Conservation (phyloP, 2,329 filamentous ascomycete genomes). For the Arthrinium puccinioides region DNA sequence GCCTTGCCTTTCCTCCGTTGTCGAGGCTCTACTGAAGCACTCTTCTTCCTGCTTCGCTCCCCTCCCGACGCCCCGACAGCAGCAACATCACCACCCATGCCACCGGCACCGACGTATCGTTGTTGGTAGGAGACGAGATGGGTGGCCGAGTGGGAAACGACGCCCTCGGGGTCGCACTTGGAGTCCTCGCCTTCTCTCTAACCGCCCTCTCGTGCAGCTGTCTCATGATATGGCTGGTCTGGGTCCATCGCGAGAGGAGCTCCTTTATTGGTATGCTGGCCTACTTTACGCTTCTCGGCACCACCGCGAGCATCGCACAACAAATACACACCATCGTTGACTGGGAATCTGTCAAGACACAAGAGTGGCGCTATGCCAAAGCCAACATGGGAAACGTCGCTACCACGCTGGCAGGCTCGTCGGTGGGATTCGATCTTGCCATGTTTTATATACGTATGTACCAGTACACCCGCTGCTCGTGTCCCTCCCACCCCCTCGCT, state of each 20-base stretch:
- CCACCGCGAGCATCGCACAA: slow-evolving; percentile 31
- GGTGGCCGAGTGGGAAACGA: no score
- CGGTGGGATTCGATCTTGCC: slow-evolving; percentile 30
- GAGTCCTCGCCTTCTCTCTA: slow-evolving; percentile 27
- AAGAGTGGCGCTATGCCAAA: slow-evolving; percentile 28
- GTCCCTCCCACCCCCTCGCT: neutral
- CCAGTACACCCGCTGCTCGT: neutral
- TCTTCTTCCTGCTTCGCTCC: no score
- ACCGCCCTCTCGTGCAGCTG: slow-evolving; percentile 24
- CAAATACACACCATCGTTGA: slow-evolving; percentile 31
- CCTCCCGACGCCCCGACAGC: no score
- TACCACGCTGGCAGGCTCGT: slow-evolving; percentile 32
- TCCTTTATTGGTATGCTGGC: slow-evolving; percentile 32
- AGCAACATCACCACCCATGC: no score
- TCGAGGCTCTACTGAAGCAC: no score
- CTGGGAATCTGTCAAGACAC: slow-evolving; percentile 31
- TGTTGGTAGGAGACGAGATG: no score
- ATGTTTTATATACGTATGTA: slow-evolving; percentile 41
- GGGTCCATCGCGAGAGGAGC: slow-evolving; percentile 29
- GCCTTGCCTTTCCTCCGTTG: no score
- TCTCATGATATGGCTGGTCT: slow-evolving; percentile 29
- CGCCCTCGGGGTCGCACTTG: slow-evolving; percentile 22
- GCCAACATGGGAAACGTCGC: slow-evolving; percentile 28
- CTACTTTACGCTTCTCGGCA: slow-evolving; percentile 28
- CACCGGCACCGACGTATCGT: no score